Base-by-base conservation (phyloP, 805 yeast genomes). In the Yarrowia sp. region DNA sequence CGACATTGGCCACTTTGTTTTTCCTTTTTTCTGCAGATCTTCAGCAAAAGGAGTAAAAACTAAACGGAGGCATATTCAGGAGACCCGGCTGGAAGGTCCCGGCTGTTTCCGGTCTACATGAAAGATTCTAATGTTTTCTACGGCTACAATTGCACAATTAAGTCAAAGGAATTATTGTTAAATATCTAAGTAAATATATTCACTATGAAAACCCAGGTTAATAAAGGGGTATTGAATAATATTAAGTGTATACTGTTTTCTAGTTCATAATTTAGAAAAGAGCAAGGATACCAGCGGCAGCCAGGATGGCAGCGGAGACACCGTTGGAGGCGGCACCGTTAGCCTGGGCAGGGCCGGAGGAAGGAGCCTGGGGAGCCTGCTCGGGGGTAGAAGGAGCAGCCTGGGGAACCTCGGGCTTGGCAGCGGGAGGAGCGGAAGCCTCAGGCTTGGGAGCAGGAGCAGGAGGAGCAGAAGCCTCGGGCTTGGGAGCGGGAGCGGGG, bases 341-440 rank as follows among this genome's bases (percentile, higher is more conserved):
- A 39, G 60, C 60, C 60, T 53, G 62, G 31, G 62, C 62, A 31
- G 62, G 62, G 39, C 39, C 62, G 42, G 62, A 41, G 33, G 62
- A 13, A 13, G 48, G 28, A 11, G 62, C 60, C 58, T 51, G 58
- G 17, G 55, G 57, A 13, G 33, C 43, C 57, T 50, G 57, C 57
- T 50, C 57, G 57, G 57, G 57, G 57, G 57, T 50, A 13, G 57
- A 50, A 10, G 57, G 57, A 18, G 17, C 18, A 22, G 57, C 57
- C 43, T 36, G 43, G 35, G 57, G 57, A 14, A 8, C 33, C 57
- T 50, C 57, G 35, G 57, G 57, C 57, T 50, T 50, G 33, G 22
- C n/a, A 48, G 55, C 41, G 31, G 55, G 41, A 48, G 55, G 31
- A 17, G 41, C 39, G 15, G 50, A 8, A 17, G 53, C 31, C 39